phyloP scores from a whole-genome alignment of 106 monocot species.

The Acorus gramineus region DNA sequence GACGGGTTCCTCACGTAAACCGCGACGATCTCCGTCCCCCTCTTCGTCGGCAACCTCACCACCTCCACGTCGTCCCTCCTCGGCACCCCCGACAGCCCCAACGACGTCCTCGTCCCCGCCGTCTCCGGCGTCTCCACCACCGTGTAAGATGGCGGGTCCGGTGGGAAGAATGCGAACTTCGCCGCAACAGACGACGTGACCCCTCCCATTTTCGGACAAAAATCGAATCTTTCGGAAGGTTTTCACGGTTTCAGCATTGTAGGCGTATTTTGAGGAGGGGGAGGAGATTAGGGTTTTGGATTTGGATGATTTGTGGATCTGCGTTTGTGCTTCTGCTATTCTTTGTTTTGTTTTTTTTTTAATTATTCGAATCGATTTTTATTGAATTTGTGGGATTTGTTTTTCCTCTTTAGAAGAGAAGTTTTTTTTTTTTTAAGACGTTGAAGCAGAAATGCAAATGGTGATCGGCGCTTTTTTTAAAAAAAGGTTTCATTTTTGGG shows the following conservation, averaged over 20 bases:
- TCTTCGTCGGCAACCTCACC: slow-evolving; percentile 35
- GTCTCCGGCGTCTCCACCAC: slow-evolving; percentile 9
- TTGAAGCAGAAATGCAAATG: too few relatives aligned
- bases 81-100: slow-evolving; percentile 30
- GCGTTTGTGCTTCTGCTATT: too few relatives aligned
- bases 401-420: too few relatives aligned
- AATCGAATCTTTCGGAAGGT: not conserved
- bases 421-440: too few relatives aligned
- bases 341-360: too few relatives aligned
- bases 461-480: too few relatives aligned
- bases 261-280: not conserved
- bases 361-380: too few relatives aligned
- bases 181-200: slow-evolving; percentile 67
- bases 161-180: slow-evolving; percentile 83
- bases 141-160: slow-evolving; percentile 52
- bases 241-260: not conserved
- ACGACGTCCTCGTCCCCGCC: slow-evolving; percentile 20
- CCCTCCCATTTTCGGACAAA: slow-evolving; percentile 39
- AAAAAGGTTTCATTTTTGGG: too few relatives aligned
- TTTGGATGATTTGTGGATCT: too few relatives aligned
- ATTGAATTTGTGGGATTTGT: too few relatives aligned
- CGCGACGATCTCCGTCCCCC: slow-evolving; percentile 52
- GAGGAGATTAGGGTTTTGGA: not conserved
- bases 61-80: slow-evolving; percentile 45
- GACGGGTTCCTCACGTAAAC: slow-evolving; percentile 39